A percentile compares a stretch with the other conserved stretches of the same genome.
These are phyloP conservation scores for Cytospora chrysosperma DNA, from an alignment of 2,329 filamentous ascomycete species.

Conservation along the genomic window DNA sequence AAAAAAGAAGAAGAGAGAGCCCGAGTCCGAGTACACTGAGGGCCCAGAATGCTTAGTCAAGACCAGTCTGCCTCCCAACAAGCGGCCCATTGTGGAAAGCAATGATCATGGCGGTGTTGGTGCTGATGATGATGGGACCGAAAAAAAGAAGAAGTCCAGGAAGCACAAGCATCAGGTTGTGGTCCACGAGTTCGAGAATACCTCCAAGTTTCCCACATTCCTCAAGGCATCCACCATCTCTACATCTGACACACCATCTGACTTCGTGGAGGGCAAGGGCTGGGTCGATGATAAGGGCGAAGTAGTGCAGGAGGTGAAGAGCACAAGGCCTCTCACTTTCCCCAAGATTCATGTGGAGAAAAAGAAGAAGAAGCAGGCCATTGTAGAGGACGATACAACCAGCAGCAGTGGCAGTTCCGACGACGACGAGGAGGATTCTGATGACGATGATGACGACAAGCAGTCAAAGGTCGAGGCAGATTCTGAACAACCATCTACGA, in stretches of 20 bases:
- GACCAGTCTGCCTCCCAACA: constrained; percentile 61
- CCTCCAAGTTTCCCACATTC: constrained; percentile 78
- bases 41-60: constrained; percentile 82
- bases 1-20: constrained; percentile 50
- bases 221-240: constrained; percentile 56
- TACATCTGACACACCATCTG: constrained; percentile 45
- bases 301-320: constrained; percentile 63
- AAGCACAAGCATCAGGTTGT: constrained; percentile 62
- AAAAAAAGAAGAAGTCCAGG: constrained; percentile 58
- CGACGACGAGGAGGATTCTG: constrained; percentile 22
- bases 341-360: constrained; percentile 28
- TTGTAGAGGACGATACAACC: constrained; percentile 29
- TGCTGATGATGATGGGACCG: constrained; percentile 39
- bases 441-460: neutral
- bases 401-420: constrained; percentile 30
- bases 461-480: neutral
- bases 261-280: constrained; percentile 77
- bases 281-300: constrained; percentile 82
- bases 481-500: neutral
- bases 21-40: constrained; percentile 77
- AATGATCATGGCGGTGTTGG: constrained; percentile 41
- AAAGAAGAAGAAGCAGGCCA: constrained; percentile 18
- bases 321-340: constrained; percentile 34
- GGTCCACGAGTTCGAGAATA: constrained; percentile 88
- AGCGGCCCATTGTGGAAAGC: constrained; percentile 30